phyloP scores from a whole-genome alignment of 2,329 filamentous ascomycete genomes.

The Aureobasidium sp. region DNA sequence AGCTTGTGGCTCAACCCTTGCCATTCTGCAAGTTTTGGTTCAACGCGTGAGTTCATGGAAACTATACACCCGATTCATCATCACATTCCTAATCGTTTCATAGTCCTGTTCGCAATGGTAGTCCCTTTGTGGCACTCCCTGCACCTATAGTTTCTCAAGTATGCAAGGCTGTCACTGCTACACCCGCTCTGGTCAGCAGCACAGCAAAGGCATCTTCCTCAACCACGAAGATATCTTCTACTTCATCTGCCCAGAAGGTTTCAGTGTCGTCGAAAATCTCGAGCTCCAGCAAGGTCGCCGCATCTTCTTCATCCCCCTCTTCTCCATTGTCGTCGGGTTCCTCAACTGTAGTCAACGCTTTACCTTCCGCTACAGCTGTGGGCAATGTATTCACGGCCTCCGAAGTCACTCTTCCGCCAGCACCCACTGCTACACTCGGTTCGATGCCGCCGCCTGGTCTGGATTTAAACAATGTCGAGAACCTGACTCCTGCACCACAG shows the following conservation, averaged over 20 bases:
- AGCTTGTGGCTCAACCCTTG: constrained; percentile 16
- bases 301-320: too few relatives aligned
- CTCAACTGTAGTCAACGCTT: neutral
- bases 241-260: neutral
- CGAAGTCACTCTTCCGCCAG: constrained; percentile 9
- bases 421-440: constrained; percentile 7
- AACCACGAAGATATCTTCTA: neutral
- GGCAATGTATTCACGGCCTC: constrained; percentile 8
- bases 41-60: neutral
- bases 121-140: constrained; percentile 9
- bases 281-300: too few relatives aligned
- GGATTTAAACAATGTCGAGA: constrained; percentile 16
- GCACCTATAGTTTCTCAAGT: neutral
- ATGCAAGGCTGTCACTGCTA: constrained; percentile 13
- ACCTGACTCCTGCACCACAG: constrained; percentile 13
- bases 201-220: neutral
- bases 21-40: constrained; percentile 21
- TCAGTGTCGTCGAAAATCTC: neutral
- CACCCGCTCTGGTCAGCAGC: neutral
- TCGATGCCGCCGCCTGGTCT: constrained; percentile 15
- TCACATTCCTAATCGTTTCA: neutral
- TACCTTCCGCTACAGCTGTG: neutral
- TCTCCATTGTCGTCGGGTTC: neutral
- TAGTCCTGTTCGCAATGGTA: neutral
- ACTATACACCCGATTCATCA: too few relatives aligned